phyloP scores from a whole-genome alignment of 352 stramenopile genomes.

The Blastocystis sp. region DNA sequence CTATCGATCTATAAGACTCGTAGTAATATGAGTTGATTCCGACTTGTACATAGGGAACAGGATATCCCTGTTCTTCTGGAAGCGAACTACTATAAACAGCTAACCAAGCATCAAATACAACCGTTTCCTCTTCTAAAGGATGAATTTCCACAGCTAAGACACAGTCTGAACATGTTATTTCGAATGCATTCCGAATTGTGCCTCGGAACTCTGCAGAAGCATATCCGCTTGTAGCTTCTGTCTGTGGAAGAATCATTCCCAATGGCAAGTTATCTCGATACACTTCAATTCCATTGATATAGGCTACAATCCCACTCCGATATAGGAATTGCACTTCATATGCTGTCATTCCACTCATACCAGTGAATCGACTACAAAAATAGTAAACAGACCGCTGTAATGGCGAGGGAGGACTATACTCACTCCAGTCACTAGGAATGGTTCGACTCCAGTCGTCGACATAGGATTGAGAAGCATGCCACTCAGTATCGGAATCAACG shows the following conservation, averaged over 20 bases:
- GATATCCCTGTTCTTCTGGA: no score
- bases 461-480: no score
- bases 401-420: not conserved
- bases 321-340: not conserved
- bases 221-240: not conserved
- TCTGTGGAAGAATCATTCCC: not conserved
- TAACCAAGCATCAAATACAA: no score
- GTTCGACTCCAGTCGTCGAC: no score
- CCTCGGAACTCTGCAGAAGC: not conserved
- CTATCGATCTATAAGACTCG: no score
- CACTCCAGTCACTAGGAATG: no score
- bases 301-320: not conserved
- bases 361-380: not conserved
- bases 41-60: no score
- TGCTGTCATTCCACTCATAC: not conserved
- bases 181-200: not conserved
- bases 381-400: not conserved
- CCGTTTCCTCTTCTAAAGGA: not conserved
- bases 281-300: not conserved
- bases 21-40: no score
- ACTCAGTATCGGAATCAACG: no score
- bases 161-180: not conserved
- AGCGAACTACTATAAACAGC: no score
- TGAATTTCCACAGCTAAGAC: slow-evolving; percentile 31
- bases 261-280: not conserved